Evolutionary conservation across 2,329 filamentous ascomycete genomes (phyloP).

Genomic region (Verticillium tricorpus): DNA sequence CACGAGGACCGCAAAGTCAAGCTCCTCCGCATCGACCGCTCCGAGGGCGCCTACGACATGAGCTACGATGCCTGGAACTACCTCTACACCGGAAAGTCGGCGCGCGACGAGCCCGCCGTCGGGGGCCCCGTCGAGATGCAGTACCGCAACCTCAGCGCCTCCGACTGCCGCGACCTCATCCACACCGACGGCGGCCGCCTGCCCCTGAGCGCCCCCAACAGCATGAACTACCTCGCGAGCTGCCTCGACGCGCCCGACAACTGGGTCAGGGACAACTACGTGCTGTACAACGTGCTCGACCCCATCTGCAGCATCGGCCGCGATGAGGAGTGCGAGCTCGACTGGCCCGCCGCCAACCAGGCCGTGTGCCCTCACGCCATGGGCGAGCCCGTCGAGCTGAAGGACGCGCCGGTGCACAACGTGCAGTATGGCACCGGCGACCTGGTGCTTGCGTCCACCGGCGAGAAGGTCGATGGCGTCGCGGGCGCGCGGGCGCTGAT

Average conservation of each 20-base stretch:
- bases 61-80: conserved; percentile 50
- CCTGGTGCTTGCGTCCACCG: conserved; percentile 28
- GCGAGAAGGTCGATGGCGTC: background rate
- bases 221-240: conserved; percentile 46
- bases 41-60: conserved; percentile 41
- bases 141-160: conserved; percentile 37
- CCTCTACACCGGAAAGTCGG: conserved; percentile 39
- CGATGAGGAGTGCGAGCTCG: conserved; percentile 41
- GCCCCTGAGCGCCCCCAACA: conserved; percentile 43
- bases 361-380: conserved; percentile 36
- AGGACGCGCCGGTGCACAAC: conserved; percentile 37
- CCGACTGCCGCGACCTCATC: conserved; percentile 44
- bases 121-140: conserved; percentile 46
- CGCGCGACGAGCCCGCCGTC: conserved; percentile 36
- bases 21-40: conserved; percentile 20
- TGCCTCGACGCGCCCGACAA: conserved; percentile 33
- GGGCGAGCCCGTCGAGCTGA: conserved; percentile 29
- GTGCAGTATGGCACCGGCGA: conserved; percentile 41
- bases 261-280: conserved; percentile 45
- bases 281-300: conserved; percentile 48
- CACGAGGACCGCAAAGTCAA: conserved; percentile 16
- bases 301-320: conserved; percentile 39
- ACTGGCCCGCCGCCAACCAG: conserved; percentile 40
- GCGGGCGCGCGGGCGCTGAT: background rate
- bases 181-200: conserved; percentile 32